A percentile compares a stretch with the other conserved stretches of the same genome.
Evolutionary conservation across 257 asterid species (phyloP).

Genomic region (Ilex asprella): DNA sequence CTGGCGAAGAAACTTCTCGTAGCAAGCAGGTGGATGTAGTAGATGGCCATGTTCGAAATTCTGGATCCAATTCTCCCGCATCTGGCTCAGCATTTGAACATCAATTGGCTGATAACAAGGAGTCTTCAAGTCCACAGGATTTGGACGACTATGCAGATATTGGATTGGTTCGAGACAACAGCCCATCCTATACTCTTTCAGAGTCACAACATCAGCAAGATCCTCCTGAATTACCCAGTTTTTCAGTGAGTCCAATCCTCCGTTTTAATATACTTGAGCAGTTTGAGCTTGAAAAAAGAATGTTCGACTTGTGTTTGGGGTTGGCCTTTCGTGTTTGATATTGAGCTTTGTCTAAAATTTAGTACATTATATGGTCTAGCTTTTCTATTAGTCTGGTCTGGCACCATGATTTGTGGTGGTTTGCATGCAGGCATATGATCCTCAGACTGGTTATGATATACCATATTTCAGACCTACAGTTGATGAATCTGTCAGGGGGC

Average conservation of each 20-base stretch:
- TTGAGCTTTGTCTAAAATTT: constrained; percentile 4
- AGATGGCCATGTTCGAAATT: constrained; percentile 46
- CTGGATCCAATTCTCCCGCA: constrained; percentile 65
- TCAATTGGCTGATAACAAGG: constrained; percentile 42
- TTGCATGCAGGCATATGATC: constrained; percentile 66
- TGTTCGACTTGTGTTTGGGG: constrained; percentile 45
- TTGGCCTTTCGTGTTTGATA: constrained; percentile 20
- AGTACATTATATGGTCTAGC: constrained; percentile 6
- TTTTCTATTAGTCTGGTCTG: constrained; percentile 6
- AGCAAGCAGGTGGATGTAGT: constrained; percentile 40
- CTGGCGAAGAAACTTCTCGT: constrained; percentile 45
- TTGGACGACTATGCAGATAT: constrained; percentile 30
- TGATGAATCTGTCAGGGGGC: constrained; percentile 66
- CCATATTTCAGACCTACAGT: constrained; percentile 69
- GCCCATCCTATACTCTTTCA: not conserved
- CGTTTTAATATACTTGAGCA: too few species aligned
- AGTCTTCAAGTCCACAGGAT: constrained; percentile 19
- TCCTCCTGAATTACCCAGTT: constrained; percentile 3
- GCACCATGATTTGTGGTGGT: not conserved
- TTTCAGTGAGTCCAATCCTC: not conserved
- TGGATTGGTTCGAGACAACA: constrained; percentile 31
- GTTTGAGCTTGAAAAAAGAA: constrained; percentile 25
- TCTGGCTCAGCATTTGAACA: constrained; percentile 45
- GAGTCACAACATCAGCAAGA: constrained; percentile 1
- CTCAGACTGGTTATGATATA: constrained; percentile 73